Evolutionary conservation across 192 early-diverging fungal genomes (phyloP), one percentile per base, ranked within the genome.

Genomic region (Coemansia sp.): DNA sequence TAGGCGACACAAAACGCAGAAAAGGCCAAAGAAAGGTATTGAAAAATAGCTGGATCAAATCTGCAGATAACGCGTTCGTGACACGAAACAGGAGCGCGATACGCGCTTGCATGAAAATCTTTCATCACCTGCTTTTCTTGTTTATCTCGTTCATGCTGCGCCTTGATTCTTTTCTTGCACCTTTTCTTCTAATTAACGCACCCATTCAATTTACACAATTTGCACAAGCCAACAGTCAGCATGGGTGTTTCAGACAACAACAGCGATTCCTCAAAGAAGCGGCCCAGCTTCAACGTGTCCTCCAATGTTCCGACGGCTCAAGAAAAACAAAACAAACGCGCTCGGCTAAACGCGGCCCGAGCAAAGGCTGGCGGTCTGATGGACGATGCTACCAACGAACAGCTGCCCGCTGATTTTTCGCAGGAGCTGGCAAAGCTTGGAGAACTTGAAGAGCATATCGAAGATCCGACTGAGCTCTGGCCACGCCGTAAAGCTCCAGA

Each of bases 381-480:
- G 54, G 51, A 50, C 18, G 71, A 74, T 32, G 61, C 53, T 10
- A 39, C 71, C 3, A 69, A 64, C 47, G 69, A 63, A 10, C 29
- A 59, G 50, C 58, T 74, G 14, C 77, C 77, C 2, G 68, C 41
- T 7, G 71, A 80, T 65, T 85, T 85, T 64, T 69, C 75, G 38
- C 71, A 68, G 37, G 84, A 81, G 68, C 68, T 85, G 3, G 63
- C 66, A 52, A 62, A 71, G 61, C 65, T 85, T 5, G 71, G 82
- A 37, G 47, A 55, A 12, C 52, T 53, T 20, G 74, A 69, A 29
- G 62, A 38, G 54, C 65, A 73, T 23, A 54, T 69, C 11, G 66
- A 54, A 9, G 69, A 75, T 27, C 69, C 71, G 8, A 38, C 64
- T 7, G 55, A 18, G 43, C 55, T 62, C 18, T 77, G 74, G 73